Conservation (phyloP, 2,329 filamentous ascomycete species). For the Aspergillus sclerotialis region DNA sequence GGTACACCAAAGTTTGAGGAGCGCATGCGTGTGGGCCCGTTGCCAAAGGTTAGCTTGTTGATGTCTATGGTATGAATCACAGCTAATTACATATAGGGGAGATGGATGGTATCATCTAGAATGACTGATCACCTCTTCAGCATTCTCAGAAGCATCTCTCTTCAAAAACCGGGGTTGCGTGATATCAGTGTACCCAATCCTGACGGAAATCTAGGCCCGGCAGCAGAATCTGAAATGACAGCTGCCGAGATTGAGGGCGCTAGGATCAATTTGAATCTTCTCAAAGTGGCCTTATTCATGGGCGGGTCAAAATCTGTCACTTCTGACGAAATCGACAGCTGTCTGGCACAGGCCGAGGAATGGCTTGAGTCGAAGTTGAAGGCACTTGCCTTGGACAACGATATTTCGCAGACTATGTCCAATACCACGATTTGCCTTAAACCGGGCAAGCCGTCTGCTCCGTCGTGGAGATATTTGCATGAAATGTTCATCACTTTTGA, state of each 20-base stretch:
- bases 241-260: slow-evolving; percentile 24
- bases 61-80: neutral
- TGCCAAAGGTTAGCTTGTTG: slow-evolving; percentile 26
- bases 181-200: slow-evolving; percentile 21
- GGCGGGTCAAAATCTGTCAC: slow-evolving; percentile 26
- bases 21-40: slow-evolving; percentile 30
- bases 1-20: slow-evolving; percentile 30
- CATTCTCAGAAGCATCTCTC: slow-evolving; percentile 23
- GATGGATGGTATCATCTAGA: slow-evolving; percentile 28
- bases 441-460: slow-evolving; percentile 19
- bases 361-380: slow-evolving; percentile 23
- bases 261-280: slow-evolving; percentile 26
- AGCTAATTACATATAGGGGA: slow-evolving; percentile 23
- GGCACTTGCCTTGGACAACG: slow-evolving; percentile 14
- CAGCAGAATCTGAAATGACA: slow-evolving; percentile 27
- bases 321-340: slow-evolving; percentile 20
- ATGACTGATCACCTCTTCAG: slow-evolving; percentile 30
- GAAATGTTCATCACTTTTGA: slow-evolving; percentile 32
- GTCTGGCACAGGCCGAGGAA: slow-evolving; percentile 22
- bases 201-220: slow-evolving; percentile 16
- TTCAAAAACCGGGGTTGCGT: slow-evolving; percentile 23
- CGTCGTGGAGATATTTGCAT: slow-evolving; percentile 39
- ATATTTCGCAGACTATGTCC: slow-evolving; percentile 14
- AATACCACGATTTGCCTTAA: slow-evolving; percentile 19
- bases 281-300: slow-evolving; percentile 26